These are phyloP conservation scores for Guadua angustifolia DNA, from an alignment of 176 grass and related monocot genomes.

Conservation along the genomic window DNA sequence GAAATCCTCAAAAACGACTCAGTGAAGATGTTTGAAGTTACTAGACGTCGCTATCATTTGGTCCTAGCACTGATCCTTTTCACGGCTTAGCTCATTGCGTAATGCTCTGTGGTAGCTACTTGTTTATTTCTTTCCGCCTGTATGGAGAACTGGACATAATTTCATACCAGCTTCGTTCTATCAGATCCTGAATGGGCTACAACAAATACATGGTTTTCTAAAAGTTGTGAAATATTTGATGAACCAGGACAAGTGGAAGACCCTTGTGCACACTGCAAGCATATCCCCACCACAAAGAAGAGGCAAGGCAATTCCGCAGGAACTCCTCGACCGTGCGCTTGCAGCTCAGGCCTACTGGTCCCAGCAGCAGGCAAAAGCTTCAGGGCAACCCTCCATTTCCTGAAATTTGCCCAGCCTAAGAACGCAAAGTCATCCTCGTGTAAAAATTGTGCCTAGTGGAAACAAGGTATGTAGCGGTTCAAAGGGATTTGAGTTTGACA, in stretches of 20 bases:
- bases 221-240: not conserved
- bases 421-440: not conserved
- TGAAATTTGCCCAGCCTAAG: slow-evolving; percentile 38
- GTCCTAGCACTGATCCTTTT: not conserved
- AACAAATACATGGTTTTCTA: not conserved
- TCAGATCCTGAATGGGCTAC: not conserved
- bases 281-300: slow-evolving; percentile 75
- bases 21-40: not conserved
- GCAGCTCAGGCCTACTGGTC: slow-evolving; percentile 75
- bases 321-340: slow-evolving; percentile 71
- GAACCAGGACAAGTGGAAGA: slow-evolving; percentile 90
- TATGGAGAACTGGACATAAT: not conserved
- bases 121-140: not conserved
- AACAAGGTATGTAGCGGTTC: slow-evolving; percentile 5
- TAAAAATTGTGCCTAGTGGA: slow-evolving; percentile 19
- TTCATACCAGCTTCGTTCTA: not conserved
- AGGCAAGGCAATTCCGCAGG: slow-evolving; percentile 75
- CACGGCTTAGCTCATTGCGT: not conserved
- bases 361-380: slow-evolving; percentile 61
- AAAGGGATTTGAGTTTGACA: not conserved
- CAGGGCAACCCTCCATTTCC: slow-evolving; percentile 37
- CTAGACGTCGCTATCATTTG: not conserved
- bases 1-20: not conserved
- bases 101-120: slow-evolving; percentile 2
- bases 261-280: slow-evolving; percentile 77